phyloP scores from a whole-genome alignment of 1,139 yeast species.

The Scheffersomyces cryptocercus region DNA sequence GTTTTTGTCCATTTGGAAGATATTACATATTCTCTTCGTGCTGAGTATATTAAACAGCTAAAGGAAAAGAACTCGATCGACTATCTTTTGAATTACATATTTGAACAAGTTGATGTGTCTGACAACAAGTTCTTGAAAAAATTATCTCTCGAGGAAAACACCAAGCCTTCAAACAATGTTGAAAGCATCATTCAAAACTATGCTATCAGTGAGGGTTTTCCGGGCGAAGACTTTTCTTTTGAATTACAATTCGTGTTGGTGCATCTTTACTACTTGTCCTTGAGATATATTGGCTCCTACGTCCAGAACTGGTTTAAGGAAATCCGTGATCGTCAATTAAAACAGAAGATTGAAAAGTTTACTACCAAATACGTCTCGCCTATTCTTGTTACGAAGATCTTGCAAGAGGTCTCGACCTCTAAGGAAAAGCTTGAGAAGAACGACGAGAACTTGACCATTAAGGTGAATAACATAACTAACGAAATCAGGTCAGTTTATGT shows the following conservation, averaged over 20 bases:
- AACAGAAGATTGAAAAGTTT: constrained; percentile 60
- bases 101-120: constrained; percentile 49
- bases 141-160: constrained; percentile 17
- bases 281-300: constrained; percentile 64
- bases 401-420: constrained; percentile 51
- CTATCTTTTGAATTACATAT: constrained; percentile 49
- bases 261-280: constrained; percentile 58
- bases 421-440: constrained; percentile 38
- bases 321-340: constrained; percentile 57
- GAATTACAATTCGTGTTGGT: constrained; percentile 42
- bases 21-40: constrained; percentile 64
- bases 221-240: constrained; percentile 18
- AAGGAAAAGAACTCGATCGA: constrained; percentile 48
- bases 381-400: constrained; percentile 56
- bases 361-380: constrained; percentile 67
- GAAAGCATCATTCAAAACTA: constrained; percentile 21
- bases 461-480: constrained; percentile 59
- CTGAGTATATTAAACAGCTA: constrained; percentile 59
- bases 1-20: constrained; percentile 64
- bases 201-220: constrained; percentile 16
- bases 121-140: constrained; percentile 33
- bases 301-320: constrained; percentile 74
- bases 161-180: constrained; percentile 4
- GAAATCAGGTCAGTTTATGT: constrained; percentile 75
- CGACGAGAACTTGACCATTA: constrained; percentile 63